These are phyloP conservation scores for Sedum album DNA, from an alignment of 164 flowering plant genomes.

Conservation along the genomic window DNA sequence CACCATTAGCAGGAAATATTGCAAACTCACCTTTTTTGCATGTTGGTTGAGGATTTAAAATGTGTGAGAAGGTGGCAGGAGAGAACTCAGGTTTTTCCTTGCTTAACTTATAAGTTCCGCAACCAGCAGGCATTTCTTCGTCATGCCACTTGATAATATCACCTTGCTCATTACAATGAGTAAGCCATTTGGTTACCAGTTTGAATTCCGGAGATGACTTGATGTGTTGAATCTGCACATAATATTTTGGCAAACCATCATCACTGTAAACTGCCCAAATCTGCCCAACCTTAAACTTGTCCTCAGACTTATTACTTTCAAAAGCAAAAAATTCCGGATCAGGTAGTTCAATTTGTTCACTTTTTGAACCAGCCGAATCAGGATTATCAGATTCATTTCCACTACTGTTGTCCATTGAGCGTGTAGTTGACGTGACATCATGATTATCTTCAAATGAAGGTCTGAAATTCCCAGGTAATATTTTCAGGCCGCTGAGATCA, in stretches of 20 bases:
- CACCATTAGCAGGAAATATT: conserved; percentile 52
- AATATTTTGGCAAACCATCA: conserved; percentile 56
- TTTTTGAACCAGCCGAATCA: conserved; percentile 7
- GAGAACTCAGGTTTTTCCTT: conserved; percentile 2
- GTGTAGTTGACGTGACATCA: neutral
- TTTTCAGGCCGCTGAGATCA: conserved; percentile 13
- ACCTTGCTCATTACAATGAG: conserved; percentile 13
- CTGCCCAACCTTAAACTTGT: conserved; percentile 44
- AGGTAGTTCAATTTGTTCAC: conserved; percentile 21
- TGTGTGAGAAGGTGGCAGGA: conserved; percentile 40
- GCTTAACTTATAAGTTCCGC: conserved; percentile 39
- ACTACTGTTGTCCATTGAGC: neutral
- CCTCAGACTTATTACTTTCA: conserved; percentile 26
- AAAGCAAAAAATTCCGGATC: conserved; percentile 48
- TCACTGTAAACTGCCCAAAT: conserved; percentile 67
- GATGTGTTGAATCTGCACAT: conserved; percentile 36
- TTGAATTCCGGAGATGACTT: conserved; percentile 18
- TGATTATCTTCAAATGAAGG: neutral
- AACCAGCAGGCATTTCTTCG: conserved; percentile 31
- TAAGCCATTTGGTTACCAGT: conserved; percentile 37
- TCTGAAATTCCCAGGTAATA: neutral
- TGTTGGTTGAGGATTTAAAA: conserved; percentile 15
- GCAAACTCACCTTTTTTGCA: conserved; percentile 19
- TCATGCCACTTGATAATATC: conserved; percentile 27
- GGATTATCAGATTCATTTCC: neutral